A percentile compares a stretch with the other conserved stretches of the same genome.
phyloP scores from a whole-genome alignment of 805 yeast species.

The Ogataea paraovalis region DNA sequence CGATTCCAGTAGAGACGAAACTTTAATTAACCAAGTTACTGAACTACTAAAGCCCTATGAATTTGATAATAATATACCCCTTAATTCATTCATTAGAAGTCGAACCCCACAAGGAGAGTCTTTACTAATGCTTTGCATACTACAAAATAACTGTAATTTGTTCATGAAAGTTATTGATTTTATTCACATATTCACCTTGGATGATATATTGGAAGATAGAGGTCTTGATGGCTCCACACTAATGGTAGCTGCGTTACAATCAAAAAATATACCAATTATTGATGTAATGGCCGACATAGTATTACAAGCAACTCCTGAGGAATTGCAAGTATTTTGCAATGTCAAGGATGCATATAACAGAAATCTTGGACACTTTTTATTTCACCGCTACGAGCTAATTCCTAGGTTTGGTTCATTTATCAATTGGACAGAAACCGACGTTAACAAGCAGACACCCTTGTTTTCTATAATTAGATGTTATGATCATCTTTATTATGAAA shows the following conservation, averaged over 20 bases:
- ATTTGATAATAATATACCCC: constrained; percentile 8
- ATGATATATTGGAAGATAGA: constrained; percentile 63
- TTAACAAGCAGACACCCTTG: constrained; percentile 71
- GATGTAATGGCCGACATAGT: constrained; percentile 45
- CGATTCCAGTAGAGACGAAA: constrained; percentile 17
- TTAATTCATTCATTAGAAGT: constrained; percentile 31
- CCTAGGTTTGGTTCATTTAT: constrained; percentile 51
- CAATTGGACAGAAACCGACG: constrained; percentile 68
- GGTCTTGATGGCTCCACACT: constrained; percentile 53
- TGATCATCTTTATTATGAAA: constrained; percentile 63
- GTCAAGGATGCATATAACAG: constrained; percentile 50
- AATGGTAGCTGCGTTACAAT: constrained; percentile 56
- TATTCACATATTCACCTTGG: constrained; percentile 52
- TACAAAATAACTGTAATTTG: constrained; percentile 39
- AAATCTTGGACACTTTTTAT: constrained; percentile 69
- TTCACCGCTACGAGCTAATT: constrained; percentile 52
- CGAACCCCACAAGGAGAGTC: constrained; percentile 66
- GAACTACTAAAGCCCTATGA: constrained; percentile 13
- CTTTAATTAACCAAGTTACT: constrained; percentile 9
- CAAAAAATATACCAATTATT: constrained; percentile 45
- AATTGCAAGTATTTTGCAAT: constrained; percentile 46
- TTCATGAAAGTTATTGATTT: constrained; percentile 44
- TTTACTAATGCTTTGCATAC: constrained; percentile 58
- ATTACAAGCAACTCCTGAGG: constrained; percentile 37
- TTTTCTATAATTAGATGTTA: constrained; percentile 73